A percentile compares a stretch with the other conserved stretches of the same genome.
Conservation (phyloP, 768 basidiomycete genomes). For the Macrocybe gigantea region DNA sequence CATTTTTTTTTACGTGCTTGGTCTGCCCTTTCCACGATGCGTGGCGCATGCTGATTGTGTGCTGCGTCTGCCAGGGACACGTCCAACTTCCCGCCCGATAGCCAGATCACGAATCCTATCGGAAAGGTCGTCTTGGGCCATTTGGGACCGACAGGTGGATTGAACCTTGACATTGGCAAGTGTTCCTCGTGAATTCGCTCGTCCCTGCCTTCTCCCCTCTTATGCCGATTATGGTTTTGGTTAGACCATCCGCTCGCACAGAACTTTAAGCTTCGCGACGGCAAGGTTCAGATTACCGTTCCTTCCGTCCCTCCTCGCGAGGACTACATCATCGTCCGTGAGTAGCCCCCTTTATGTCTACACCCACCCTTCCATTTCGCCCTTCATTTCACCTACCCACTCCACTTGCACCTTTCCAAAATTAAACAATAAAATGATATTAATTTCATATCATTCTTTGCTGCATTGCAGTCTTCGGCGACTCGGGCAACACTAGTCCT, state of each 20-base stretch:
- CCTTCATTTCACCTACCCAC: not conserved
- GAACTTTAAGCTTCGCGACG: constrained; percentile 45
- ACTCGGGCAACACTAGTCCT: constrained; percentile 59
- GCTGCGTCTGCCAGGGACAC: constrained; percentile 38
- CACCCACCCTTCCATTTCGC: not conserved
- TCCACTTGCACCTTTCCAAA: no score
- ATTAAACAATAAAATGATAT: not conserved
- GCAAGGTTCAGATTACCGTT: constrained; percentile 44
- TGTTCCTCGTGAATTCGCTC: constrained; percentile 1
- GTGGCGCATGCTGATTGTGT: not conserved
- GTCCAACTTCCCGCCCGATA: constrained; percentile 35
- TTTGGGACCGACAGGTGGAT: constrained; percentile 31
- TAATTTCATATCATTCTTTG: constrained; percentile 3
- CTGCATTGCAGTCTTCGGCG: constrained; percentile 48
- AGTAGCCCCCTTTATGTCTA: constrained; percentile 22
- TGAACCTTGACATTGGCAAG: constrained; percentile 52
- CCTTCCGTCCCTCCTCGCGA: constrained; percentile 37
- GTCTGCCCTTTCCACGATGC: not conserved
- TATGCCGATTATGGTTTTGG: constrained; percentile 1
- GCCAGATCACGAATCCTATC: constrained; percentile 39
- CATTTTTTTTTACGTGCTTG: not conserved
- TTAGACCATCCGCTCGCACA: constrained; percentile 54
- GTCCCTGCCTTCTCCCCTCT: not conserved
- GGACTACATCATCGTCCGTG: constrained; percentile 60
- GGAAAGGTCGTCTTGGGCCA: constrained; percentile 51